phyloP scores from a whole-genome alignment of 1,284 basidiomycete genomes.

The Sanghuangporus baumii region DNA sequence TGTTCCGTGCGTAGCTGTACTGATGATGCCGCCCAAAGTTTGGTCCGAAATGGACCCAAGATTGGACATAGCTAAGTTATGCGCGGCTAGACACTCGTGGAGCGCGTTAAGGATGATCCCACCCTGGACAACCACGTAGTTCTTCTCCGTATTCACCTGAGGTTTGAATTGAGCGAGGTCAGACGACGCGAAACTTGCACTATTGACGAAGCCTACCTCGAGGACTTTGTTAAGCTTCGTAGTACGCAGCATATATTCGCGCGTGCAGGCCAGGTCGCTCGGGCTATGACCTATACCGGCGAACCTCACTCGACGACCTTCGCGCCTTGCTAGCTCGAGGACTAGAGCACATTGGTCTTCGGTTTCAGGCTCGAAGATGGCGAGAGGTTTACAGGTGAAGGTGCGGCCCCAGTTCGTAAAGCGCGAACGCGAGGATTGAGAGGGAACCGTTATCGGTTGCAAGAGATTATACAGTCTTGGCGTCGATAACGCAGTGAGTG shows the following conservation, averaged over 20 bases:
- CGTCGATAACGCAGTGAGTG: conserved; percentile 26
- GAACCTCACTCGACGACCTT: conserved; percentile 70
- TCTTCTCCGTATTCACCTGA: conserved; percentile 70
- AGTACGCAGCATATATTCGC: conserved; percentile 78
- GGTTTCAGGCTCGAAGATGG: conserved; percentile 74
- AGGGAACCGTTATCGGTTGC: conserved; percentile 44
- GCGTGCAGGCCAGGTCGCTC: conserved; percentile 86
- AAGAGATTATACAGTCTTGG: conserved; percentile 44
- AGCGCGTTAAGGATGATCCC: conserved; percentile 78
- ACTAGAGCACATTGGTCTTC: conserved; percentile 72
- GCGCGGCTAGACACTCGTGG: conserved; percentile 60
- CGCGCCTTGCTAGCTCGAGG: conserved; percentile 78
- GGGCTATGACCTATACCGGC: conserved; percentile 92
- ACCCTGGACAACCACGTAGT: conserved; percentile 66
- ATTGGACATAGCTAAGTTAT: conserved; percentile 83
- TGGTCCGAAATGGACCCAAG: conserved; percentile 97
- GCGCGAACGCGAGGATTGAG: conserved; percentile 33
- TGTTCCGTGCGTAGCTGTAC: conserved; percentile 93
- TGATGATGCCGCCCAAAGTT: conserved; percentile 89
- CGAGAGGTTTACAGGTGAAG: conserved; percentile 56
- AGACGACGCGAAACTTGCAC: background rate
- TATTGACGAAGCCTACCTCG: conserved; percentile 49
- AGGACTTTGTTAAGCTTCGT: conserved; percentile 64
- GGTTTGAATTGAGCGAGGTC: background rate
- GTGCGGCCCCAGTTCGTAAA: conserved; percentile 74